Conservation (phyloP, 306 rosid genomes). For the cucumber (Cucumis sativus) region Cucumber_9930_V3 NC_026658.2:17700501-17701000, state of each 20-base stretch:
- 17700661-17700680: neutral
- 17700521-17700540: neutral
- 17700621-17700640: slow-evolving; percentile 1
- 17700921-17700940: slow-evolving; percentile 77
- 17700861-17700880: slow-evolving; percentile 80
- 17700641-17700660: neutral
- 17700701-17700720: neutral
- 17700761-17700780: slow-evolving; percentile 2
- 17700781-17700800: slow-evolving; percentile 19
- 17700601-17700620: slow-evolving; percentile 4
- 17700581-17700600: slow-evolving; percentile 7
- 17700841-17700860: slow-evolving; percentile 75
- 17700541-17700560: slow-evolving; percentile 4
- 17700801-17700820: slow-evolving; percentile 19
- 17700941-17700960: neutral
- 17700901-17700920: slow-evolving; percentile 94
- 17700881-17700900: slow-evolving; percentile 93
- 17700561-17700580: neutral
- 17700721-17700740: neutral
- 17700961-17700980: neutral
- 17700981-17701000: neutral
- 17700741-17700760: neutral
- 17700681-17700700: neutral
- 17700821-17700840: slow-evolving; percentile 60
- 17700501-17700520: neutral